These are phyloP conservation scores for Coniochaeta sp. DNA, from an alignment of 2,329 filamentous ascomycete genomes.

Conservation along the genomic window DNA sequence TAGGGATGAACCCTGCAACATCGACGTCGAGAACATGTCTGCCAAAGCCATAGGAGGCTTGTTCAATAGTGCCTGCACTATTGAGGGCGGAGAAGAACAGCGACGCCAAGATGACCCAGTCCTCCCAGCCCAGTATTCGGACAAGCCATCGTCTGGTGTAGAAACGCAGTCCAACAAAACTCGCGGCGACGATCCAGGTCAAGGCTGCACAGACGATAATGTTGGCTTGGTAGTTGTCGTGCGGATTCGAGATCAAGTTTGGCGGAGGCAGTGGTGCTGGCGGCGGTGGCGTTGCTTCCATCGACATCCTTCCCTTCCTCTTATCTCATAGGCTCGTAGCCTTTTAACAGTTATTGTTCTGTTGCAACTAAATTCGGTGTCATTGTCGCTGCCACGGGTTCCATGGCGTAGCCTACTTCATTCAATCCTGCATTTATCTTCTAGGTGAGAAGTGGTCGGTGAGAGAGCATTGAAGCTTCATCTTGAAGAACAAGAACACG, in stretches of 20 bases:
- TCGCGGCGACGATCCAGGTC: constrained; percentile 19
- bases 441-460: background rate
- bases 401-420: background rate
- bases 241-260: background rate
- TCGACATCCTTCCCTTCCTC: background rate
- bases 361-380: background rate
- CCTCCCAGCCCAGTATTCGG: constrained; percentile 25
- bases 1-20: background rate
- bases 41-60: constrained; percentile 5
- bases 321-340: background rate
- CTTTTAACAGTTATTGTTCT: background rate
- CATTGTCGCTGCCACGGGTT: background rate
- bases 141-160: constrained; percentile 26
- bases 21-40: constrained; percentile 4
- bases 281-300: background rate
- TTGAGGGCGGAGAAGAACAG: constrained; percentile 18
- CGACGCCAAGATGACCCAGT: constrained; percentile 26
- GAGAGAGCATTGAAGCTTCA: background rate
- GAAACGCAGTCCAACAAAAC: constrained; percentile 25
- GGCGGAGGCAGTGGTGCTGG: background rate
- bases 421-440: background rate
- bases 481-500: background rate
- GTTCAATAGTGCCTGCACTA: constrained; percentile 11
- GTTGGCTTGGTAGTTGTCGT: constrained; percentile 9
- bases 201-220: constrained; percentile 16